phyloP scores from a whole-genome alignment of 352 stramenopile species.

The Globisporangium mamillatum region DNA sequence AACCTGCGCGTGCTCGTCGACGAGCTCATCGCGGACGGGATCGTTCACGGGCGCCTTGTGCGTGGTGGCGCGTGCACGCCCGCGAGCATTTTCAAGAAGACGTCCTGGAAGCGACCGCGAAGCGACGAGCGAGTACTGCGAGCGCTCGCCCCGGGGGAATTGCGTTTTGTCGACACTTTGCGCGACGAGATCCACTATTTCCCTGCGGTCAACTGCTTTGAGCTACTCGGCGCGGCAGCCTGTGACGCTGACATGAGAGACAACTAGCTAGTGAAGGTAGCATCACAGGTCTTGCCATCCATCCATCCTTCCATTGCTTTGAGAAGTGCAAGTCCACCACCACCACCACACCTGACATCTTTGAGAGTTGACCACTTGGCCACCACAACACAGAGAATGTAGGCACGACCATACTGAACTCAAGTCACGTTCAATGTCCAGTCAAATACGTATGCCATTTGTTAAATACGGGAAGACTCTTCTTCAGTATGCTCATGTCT shows the following conservation, averaged over 20 bases:
- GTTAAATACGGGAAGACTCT: too few species aligned
- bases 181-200: slow-evolving; percentile 71
- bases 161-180: slow-evolving; percentile 47
- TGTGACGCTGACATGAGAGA: slow-evolving; percentile 47
- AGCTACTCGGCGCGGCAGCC: slow-evolving; percentile 52
- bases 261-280: background rate
- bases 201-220: slow-evolving; percentile 72
- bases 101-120: slow-evolving; percentile 1
- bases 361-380: too few species aligned
- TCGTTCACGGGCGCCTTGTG: slow-evolving; percentile 56
- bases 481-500: too few species aligned
- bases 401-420: too few species aligned
- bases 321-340: too few species aligned
- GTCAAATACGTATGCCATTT: too few species aligned
- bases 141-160: slow-evolving; percentile 34
- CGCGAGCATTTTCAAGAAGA: slow-evolving; percentile 30
- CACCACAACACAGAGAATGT: too few species aligned
- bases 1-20: slow-evolving; percentile 65
- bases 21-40: slow-evolving; percentile 54
- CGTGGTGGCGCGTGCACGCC: slow-evolving; percentile 17
- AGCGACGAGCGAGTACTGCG: slow-evolving; percentile 18
- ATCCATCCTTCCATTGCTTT: background rate
- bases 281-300: background rate
- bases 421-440: too few species aligned
- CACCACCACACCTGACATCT: too few species aligned